These are phyloP conservation scores for Penicillium coffeae DNA, from an alignment of 495 filamentous ascomycete species.

Conservation along the genomic window DNA sequence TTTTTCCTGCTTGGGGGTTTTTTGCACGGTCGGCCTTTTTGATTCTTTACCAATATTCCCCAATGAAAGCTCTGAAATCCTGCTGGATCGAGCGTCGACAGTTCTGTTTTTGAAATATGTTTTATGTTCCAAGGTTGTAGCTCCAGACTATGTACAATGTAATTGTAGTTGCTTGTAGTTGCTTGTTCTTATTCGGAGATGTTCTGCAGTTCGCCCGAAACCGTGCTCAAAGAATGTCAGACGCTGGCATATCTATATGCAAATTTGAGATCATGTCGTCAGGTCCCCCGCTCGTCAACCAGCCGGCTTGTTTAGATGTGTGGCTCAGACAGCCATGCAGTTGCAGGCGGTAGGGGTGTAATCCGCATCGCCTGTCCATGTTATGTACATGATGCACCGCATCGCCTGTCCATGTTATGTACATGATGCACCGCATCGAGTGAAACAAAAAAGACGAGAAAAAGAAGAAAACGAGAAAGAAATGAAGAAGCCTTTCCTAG, in stretches of 20 bases:
- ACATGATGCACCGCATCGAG: constrained; percentile 3
- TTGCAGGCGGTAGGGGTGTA: neutral
- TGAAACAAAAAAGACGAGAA: neutral
- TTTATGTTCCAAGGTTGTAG: neutral
- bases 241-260: neutral
- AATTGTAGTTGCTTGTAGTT: neutral
- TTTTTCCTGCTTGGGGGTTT: constrained; percentile 1
- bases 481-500: neutral
- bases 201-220: too few relatives aligned
- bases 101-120: neutral
- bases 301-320: neutral
- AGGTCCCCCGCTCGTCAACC: neutral
- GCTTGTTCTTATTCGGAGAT: too few relatives aligned
- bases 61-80: constrained; percentile 1
- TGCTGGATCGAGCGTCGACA: neutral
- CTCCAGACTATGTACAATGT: neutral
- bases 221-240: too few relatives aligned
- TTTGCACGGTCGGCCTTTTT: neutral
- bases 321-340: neutral
- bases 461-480: neutral
- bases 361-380: neutral
- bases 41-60: constrained; percentile 2
- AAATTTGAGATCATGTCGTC: neutral
- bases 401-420: neutral
- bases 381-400: constrained; percentile 5